phyloP scores from a whole-genome alignment of 768 basidiomycete genomes.

The Dendrothele bispora region DNA sequence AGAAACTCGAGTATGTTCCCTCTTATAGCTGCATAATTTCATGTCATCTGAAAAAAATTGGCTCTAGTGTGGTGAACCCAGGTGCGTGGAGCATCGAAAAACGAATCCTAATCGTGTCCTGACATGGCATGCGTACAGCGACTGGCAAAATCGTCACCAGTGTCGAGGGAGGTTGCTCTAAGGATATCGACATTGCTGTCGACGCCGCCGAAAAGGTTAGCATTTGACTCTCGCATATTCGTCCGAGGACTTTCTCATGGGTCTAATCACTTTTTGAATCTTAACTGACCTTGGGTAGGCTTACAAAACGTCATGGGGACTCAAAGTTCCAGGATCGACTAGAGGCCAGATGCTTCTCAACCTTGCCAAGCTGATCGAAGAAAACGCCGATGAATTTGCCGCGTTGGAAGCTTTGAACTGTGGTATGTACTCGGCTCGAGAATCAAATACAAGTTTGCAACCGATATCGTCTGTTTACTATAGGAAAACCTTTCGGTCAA shows the following conservation, averaged over 20 bases:
- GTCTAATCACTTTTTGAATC: conserved; percentile 1
- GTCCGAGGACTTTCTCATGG: conserved; percentile 2
- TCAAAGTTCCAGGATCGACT: conserved; percentile 36
- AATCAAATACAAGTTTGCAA: not conserved
- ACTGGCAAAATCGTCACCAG: too few species aligned
- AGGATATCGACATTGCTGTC: not conserved
- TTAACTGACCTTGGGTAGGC: conserved; percentile 21
- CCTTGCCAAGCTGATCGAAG: conserved; percentile 54
- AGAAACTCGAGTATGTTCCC: too few species aligned
- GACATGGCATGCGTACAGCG: too few species aligned
- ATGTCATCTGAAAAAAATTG: too few species aligned
- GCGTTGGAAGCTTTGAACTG: conserved; percentile 52
- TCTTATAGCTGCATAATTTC: too few species aligned
- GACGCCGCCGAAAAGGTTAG: too few species aligned
- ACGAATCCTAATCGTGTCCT: not conserved
- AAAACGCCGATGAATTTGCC: conserved; percentile 44
- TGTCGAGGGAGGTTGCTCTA: not conserved
- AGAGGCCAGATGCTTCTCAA: conserved; percentile 42
- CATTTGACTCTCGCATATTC: not conserved
- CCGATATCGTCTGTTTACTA: not conserved
- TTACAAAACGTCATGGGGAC: conserved; percentile 46
- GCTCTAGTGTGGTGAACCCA: too few species aligned
- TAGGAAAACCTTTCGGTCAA: conserved; percentile 26
- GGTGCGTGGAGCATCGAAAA: not conserved
- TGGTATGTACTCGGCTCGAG: conserved; percentile 19